Evolutionary conservation across 1,284 basidiomycete species (phyloP).

Genomic region (Phenoliferia sp.): DNA sequence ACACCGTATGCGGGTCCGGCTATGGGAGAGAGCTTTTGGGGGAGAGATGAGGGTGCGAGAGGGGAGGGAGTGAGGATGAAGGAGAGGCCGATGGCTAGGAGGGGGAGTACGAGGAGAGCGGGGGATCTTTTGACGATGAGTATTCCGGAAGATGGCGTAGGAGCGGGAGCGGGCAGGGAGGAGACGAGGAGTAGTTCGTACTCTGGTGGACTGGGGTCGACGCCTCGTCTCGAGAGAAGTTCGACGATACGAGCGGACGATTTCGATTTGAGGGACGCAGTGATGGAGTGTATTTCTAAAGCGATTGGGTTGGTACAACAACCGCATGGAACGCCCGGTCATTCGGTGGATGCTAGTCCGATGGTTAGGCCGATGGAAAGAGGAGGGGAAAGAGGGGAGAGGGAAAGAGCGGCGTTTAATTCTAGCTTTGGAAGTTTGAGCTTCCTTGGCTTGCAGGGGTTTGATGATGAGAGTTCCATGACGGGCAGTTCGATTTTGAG

Average conservation of each 20-base stretch:
- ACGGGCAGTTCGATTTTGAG: conserved; percentile 27
- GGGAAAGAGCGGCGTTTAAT: conserved; percentile 48
- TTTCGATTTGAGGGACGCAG: conserved; percentile 86
- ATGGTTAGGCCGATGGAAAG: conserved; percentile 24
- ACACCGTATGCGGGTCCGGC: conserved; percentile 36
- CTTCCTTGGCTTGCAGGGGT: conserved; percentile 63
- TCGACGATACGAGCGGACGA: conserved; percentile 37
- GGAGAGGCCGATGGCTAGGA: conserved; percentile 28
- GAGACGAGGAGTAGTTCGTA: too few species aligned
- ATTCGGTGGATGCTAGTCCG: conserved; percentile 32
- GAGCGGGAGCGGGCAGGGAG: neutral
- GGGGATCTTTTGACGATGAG: conserved; percentile 31
- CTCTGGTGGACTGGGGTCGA: conserved; percentile 1
- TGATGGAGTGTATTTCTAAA: conserved; percentile 95
- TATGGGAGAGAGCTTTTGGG: conserved; percentile 37
- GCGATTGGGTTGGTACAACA: conserved; percentile 93
- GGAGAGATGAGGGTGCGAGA: neutral
- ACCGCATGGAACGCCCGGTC: conserved; percentile 47
- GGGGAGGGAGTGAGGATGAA: conserved; percentile 23
- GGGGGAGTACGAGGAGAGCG: conserved; percentile 19
- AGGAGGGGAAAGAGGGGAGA: conserved; percentile 18
- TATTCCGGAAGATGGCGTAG: conserved; percentile 14
- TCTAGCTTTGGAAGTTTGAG: conserved; percentile 82
- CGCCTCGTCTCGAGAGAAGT: conserved; percentile 26
- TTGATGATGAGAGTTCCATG: conserved; percentile 43